Evolutionary conservation across 2,329 filamentous ascomycete genomes (phyloP).

Genomic region (Aspergillus calidoustus): DNA sequence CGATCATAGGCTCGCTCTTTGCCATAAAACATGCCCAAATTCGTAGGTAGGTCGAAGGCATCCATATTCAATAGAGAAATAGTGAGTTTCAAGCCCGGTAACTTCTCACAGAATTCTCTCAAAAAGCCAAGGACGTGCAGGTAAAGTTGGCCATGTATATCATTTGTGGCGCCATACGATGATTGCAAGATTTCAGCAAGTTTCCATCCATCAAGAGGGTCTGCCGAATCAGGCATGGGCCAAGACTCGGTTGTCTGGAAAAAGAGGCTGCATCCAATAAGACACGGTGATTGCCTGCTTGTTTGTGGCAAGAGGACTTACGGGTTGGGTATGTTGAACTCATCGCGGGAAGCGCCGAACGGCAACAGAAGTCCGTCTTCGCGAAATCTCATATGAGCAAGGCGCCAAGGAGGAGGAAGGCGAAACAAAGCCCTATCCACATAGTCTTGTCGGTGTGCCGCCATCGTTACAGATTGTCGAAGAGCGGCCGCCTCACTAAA

Average conservation of each 20-base stretch:
- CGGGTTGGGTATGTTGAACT: constrained; percentile 48
- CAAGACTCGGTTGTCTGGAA: constrained; percentile 47
- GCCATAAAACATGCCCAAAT: no score
- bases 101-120: no score
- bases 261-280: constrained; percentile 36
- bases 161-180: no score
- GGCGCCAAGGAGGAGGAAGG: constrained; percentile 31
- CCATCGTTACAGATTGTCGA: constrained; percentile 31
- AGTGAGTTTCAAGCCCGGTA: no score
- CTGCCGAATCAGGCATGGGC: constrained; percentile 44
- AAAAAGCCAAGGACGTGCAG: no score
- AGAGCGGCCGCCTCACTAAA: background rate
- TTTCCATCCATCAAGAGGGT: constrained; percentile 46
- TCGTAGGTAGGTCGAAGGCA: no score
- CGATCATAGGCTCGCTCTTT: no score
- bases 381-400: constrained; percentile 37
- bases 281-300: background rate
- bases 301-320: constrained; percentile 30
- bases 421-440: constrained; percentile 34
- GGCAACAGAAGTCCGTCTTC: constrained; percentile 48
- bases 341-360: constrained; percentile 38
- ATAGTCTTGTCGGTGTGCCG: constrained; percentile 37
- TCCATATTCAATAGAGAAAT: no score
- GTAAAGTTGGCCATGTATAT: no score
- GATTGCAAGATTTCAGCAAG: no score